Base-by-base conservation (phyloP, 2,329 filamentous ascomycete species). In the Venturia nashicola region DNA sequence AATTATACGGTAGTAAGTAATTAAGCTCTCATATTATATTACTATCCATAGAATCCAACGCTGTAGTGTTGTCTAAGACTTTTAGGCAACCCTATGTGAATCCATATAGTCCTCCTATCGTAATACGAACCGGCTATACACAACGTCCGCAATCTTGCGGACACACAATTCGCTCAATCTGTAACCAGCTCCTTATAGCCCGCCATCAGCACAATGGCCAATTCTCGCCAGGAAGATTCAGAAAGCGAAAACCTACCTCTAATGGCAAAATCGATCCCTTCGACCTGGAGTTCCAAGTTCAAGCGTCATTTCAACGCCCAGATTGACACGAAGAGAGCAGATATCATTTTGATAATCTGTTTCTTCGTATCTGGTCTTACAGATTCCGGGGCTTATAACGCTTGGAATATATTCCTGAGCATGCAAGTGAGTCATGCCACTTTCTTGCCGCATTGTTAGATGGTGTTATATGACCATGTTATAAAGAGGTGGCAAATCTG, bases 341-440 rank as follows among this genome's bases (percentile, higher is more conserved):
- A 93, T 70, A 67, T 89, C 1, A 77, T 90, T 23, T 79, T 93
- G 46, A 77, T 93, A 4, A 76, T 84, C 36, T 90, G 87, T 75
- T 92, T 91, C 72, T 76, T 89, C 67, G 87, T 91, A 71, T 92
- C 89, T 0, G 89, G 89, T 4, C 77, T 93, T 12, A 80, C 91
- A 8, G 89, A 93, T 74, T 90, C 87, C 74, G 85, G 87, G 2
- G 85, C 88, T 2, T 87, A 89, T 59, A 87, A 86, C 65, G 87
- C 88, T 51, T 92, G 88, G 86, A 87, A 88, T 14, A 86, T 86
- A 2, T 93, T 93, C 69, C 88, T 91, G 48, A 89, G 86, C 69
- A 92, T 92, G 89, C 89, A 92, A 71, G 92, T 44, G 43, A 44
- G 59, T 51, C 14, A 9, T 27, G 20, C 9, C 46, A 5, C 20